Evolutionary conservation across 345 rosid species (phyloP).

Genomic region (Mangifera indica): DNA sequence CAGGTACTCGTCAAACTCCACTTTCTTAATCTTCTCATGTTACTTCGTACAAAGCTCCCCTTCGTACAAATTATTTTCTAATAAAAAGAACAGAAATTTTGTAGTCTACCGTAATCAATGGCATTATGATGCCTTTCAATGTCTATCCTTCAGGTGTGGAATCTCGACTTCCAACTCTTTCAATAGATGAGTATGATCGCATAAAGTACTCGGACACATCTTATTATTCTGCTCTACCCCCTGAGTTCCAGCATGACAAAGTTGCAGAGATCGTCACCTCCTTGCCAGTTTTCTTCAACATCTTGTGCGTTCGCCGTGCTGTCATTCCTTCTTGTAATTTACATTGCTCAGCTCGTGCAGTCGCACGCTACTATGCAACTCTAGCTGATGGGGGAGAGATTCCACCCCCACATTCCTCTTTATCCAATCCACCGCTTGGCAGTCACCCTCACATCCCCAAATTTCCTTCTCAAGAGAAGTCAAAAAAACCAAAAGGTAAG

Average conservation of each 20-base stretch:
- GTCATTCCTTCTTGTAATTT: constrained; percentile 87
- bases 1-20: too few species aligned
- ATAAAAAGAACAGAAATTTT: too few species aligned
- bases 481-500: constrained; percentile 39
- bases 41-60: too few species aligned
- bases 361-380: constrained; percentile 94
- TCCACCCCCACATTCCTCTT: constrained; percentile 73
- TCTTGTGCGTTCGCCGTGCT: constrained; percentile 75
- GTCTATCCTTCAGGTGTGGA: constrained; percentile 67
- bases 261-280: constrained; percentile 34
- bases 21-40: too few species aligned
- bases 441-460: constrained; percentile 77
- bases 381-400: constrained; percentile 69
- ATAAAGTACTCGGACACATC: constrained; percentile 39
- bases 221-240: constrained; percentile 56
- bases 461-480: constrained; percentile 41
- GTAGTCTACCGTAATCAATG: too few species aligned
- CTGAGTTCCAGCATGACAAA: constrained; percentile 61
- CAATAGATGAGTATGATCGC: constrained; percentile 39
- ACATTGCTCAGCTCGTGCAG: constrained; percentile 95
- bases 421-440: constrained; percentile 74
- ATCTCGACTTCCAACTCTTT: constrained; percentile 68
- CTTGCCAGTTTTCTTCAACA: constrained; percentile 71
- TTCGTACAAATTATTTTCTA: too few species aligned
- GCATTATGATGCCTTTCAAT: too few species aligned